A percentile compares a stretch with the other conserved stretches of the same genome.
Evolutionary conservation across 805 yeast species (phyloP).

Genomic region (Kuraishia borneana): DNA sequence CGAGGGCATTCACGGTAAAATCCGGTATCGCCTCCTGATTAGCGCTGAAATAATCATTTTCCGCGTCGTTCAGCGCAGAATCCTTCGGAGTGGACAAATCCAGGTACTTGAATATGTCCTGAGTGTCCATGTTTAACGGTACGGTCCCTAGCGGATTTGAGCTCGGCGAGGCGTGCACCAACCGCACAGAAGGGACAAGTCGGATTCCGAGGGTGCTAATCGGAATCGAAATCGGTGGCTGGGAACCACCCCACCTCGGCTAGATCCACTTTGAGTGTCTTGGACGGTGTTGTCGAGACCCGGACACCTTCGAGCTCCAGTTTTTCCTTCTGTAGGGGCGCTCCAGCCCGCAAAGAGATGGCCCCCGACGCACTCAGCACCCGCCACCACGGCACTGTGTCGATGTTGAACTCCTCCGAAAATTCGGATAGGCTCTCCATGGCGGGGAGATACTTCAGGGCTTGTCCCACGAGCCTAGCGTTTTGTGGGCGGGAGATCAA

Average conservation of each 20-base stretch:
- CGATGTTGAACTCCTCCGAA: constrained; percentile 17
- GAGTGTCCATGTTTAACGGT: too few species aligned
- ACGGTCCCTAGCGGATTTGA: too few species aligned
- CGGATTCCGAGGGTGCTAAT: too few species aligned
- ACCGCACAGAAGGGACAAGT: too few species aligned
- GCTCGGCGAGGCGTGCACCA: too few species aligned
- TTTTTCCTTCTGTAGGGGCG: constrained; percentile 30
- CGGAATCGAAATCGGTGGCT: constrained; percentile 24
- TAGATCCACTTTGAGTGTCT: constrained; percentile 25
- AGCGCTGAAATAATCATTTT: too few species aligned
- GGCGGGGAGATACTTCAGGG: constrained; percentile 43
- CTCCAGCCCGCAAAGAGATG: constrained; percentile 44
- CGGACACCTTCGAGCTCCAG: constrained; percentile 39
- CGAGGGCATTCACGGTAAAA: too few species aligned
- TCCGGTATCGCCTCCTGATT: too few species aligned
- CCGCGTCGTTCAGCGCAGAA: too few species aligned
- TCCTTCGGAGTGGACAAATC: too few species aligned
- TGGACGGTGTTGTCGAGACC: constrained; percentile 12
- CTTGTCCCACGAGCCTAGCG: constrained; percentile 65
- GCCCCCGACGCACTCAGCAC: constrained; percentile 54
- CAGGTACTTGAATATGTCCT: too few species aligned
- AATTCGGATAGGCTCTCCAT: constrained; percentile 10
- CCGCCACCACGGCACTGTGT: constrained; percentile 72
- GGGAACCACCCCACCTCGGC: constrained; percentile 56
- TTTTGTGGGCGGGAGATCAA: constrained; percentile 51